Evolutionary conservation across 176 grass and related monocot genomes (phyloP), one percentile per base, ranked within the genome.

Genomic region (Zizania latifolia): DNA sequence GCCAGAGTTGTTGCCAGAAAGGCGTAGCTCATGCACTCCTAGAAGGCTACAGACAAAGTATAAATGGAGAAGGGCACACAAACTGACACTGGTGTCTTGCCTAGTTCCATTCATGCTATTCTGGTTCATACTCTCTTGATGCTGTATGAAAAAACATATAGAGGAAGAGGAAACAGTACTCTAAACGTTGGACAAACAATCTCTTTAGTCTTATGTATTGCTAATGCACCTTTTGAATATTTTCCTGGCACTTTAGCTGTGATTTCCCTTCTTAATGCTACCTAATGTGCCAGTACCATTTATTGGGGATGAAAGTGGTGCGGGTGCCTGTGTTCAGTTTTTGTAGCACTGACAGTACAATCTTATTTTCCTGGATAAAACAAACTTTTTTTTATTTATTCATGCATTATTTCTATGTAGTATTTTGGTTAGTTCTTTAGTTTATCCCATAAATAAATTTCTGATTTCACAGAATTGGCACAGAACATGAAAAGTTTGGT

Each of bases 401-500:
- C 1, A 0, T 19, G 11, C 55, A 14, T 66, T 40, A 22, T 13
- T 30, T 17, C 2, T 73, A 26, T 1, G 3, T 5, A 75, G 8
- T 53, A 21, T 74, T 58, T 29, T 17, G 3, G 17, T 13, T 53
- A 48, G 11, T 14, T 84, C 14, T 67, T 54, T 38, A 6, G 0
- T 70, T 35, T 36, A 58, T 62, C 40, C 34, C 2, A 26, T 75
- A 37, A 68, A 4, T 17, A 8, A 37, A 15, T 26, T 30, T 51
- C 27, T 80, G 29, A 33, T 80, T 72, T 48, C 67, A 53, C 91
- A 98, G 95, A 85, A 98, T 98, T 84, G 95, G 95, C 64, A 98
- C 91, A 4, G 91, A 98, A 45, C 95, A 98, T 86, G 95, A 98
- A 23, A 98, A 94, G 64, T 98, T 98, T 82, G 95, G 95, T 71